Percentiles rank a stretch among this genome's conserved stretches.
phyloP scores from a whole-genome alignment of 176 grass and related monocot species.

The Urochloa ruziziensis region DNA sequence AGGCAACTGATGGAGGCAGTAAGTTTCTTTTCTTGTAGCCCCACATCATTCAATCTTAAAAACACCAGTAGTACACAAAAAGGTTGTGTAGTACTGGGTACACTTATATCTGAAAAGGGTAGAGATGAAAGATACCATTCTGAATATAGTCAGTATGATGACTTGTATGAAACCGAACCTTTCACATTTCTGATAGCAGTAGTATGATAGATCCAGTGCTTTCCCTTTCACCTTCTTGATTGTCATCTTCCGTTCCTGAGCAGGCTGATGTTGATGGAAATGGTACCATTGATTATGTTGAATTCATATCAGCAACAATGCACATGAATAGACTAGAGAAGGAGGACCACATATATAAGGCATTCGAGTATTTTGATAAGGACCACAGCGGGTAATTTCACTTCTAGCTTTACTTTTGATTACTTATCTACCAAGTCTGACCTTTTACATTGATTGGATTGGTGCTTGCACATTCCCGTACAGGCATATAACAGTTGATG shows the following conservation, averaged over 20 bases:
- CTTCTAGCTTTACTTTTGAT: not conserved
- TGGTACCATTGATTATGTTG: slow-evolving; percentile 88
- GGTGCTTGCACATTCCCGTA: slow-evolving; percentile 9
- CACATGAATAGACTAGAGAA: slow-evolving; percentile 95
- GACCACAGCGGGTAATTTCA: slow-evolving; percentile 83
- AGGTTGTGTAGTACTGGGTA: not conserved
- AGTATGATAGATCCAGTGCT: not conserved
- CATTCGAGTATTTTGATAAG: slow-evolving; percentile 94
- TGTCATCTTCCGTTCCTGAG: slow-evolving; percentile 25
- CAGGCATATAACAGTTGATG: slow-evolving; percentile 89
- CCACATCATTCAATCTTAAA: not conserved
- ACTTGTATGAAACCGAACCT: not conserved
- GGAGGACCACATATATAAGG: slow-evolving; percentile 86
- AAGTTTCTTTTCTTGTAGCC: slow-evolving; percentile 29
- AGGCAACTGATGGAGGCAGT: slow-evolving; percentile 90
- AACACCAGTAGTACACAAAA: not conserved
- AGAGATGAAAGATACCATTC: not conserved
- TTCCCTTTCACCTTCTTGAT: slow-evolving; percentile 10
- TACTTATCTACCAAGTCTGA: not conserved
- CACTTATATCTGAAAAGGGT: not conserved
- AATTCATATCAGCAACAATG: slow-evolving; percentile 97
- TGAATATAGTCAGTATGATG: not conserved
- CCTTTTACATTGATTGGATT: not conserved
- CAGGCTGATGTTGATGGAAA: slow-evolving; percentile 98
- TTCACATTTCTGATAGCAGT: not conserved